These are phyloP conservation scores for Nitzschia sp. DNA, from an alignment of 108 stramenopile genomes.

Conservation along the genomic window DNA sequence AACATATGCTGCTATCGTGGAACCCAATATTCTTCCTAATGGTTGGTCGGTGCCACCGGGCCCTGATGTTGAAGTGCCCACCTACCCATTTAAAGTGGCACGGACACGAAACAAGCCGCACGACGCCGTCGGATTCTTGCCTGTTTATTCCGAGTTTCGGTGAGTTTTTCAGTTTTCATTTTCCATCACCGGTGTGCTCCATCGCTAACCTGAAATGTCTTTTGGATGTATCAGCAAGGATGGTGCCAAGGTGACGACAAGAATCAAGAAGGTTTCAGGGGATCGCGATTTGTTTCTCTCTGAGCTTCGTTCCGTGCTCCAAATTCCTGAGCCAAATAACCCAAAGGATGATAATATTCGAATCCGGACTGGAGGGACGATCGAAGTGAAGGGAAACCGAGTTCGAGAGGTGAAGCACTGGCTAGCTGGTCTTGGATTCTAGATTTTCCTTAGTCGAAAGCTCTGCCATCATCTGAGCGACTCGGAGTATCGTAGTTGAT, in stretches of 20 bases:
- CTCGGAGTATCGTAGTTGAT: too few species aligned
- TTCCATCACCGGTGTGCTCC: background rate
- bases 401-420: constrained; percentile 71
- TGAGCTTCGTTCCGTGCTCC: constrained; percentile 68
- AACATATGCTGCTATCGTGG: constrained; percentile 32
- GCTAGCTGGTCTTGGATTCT: constrained; percentile 88
- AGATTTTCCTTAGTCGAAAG: constrained; percentile 21
- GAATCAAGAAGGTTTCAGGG: constrained; percentile 77
- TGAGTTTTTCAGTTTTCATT: constrained; percentile 32
- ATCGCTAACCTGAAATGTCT: background rate
- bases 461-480: too few species aligned
- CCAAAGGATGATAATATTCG: constrained; percentile 55
- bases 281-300: constrained; percentile 65
- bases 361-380: constrained; percentile 76
- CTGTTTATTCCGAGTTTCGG: constrained; percentile 81
- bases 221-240: constrained; percentile 48
- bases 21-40: constrained; percentile 67
- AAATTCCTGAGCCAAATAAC: constrained; percentile 52
- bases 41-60: constrained; percentile 81
- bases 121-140: constrained; percentile 79
- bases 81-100: constrained; percentile 72
- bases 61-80: constrained; percentile 48
- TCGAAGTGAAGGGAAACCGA: constrained; percentile 83
- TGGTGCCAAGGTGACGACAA: constrained; percentile 76
- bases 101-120: constrained; percentile 76